These are phyloP conservation scores for Pneumocystis jirovecii DNA, from an alignment of 1,139 yeast species.

Conservation along the genomic window DNA sequence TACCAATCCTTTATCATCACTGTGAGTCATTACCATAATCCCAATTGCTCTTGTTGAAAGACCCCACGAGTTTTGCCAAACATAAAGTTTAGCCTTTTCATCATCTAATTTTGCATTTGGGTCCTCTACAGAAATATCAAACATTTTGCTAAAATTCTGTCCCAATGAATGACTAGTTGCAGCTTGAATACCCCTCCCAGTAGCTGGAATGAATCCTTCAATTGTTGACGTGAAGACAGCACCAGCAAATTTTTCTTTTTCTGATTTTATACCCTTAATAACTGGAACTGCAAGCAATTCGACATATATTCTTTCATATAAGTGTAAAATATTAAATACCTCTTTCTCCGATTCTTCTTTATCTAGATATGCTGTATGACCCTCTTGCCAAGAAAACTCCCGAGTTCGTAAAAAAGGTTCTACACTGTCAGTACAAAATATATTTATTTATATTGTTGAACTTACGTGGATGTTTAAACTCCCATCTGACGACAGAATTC, in stretches of 20 bases:
- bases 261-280: conserved; percentile 87
- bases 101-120: conserved; percentile 55
- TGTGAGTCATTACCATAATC: conserved; percentile 97
- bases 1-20: conserved; percentile 96
- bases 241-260: conserved; percentile 97
- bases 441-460: neutral
- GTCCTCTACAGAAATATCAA: conserved; percentile 84
- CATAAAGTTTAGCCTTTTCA: conserved; percentile 66
- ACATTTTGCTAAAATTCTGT: conserved; percentile 97
- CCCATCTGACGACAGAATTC: conserved; percentile 99
- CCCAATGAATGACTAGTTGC: conserved; percentile 97
- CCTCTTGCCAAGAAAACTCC: conserved; percentile 99
- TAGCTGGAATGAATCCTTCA: conserved; percentile 94
- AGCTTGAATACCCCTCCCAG: conserved; percentile 99
- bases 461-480: conserved; percentile 84
- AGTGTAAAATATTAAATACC: conserved; percentile 73
- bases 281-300: conserved; percentile 96
- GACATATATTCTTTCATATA: conserved; percentile 70
- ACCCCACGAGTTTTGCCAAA: conserved; percentile 99
- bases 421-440: neutral
- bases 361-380: conserved; percentile 93
- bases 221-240: conserved; percentile 89
- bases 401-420: conserved; percentile 95
- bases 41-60: conserved; percentile 96
- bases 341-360: conserved; percentile 65